Evolutionary conservation across 139 green algal species (phyloP), one percentile per base, ranked within the genome.

Genomic region (Chlamydomonas schloesseri): DNA sequence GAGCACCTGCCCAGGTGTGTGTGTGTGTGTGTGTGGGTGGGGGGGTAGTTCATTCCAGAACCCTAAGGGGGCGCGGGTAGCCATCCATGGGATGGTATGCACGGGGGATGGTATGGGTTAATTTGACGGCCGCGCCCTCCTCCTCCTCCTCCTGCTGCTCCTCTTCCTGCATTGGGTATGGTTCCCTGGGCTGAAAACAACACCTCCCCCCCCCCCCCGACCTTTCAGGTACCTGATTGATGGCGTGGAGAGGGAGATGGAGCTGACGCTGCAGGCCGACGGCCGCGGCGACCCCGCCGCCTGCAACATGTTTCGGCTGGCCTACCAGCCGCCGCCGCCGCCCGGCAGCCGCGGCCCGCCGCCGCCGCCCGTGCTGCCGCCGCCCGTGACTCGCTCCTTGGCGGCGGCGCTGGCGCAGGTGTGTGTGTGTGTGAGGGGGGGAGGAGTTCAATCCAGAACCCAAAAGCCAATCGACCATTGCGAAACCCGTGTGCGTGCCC

Each of bases 221-320:
- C n/a, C n/a, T n/a, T n/a, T n/a, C 78, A 84, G 78, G 46, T 84
- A 84, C 42, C 47, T 84, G n/a, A 68, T 84, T 6, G 64, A 42
- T 20, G 78, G 78, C 28, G 65, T 84, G 42, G 78, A 84, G 78
- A 46, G 65, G 26, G 78, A 74, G 47, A 84, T 84, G 78, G 65
- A 84, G 37, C 46, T 76, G 15, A 76, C 78, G 1, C 15, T 75
- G 31, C 46, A 36, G 64, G 28, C 55, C 47, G 78, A 84, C 50
- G 5, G 65, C 9, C 31, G 23, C 42, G 65, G 64, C 29, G 78
- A 15, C 29, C 24, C 65, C n/a, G 36, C 65, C 15, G 65, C 78
- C n/a, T 73, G 42, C 42, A 76, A 84, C 65, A 33, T 84, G 78
- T 84, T 55, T 65, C 78, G 78, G 29, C 64, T 84, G 65, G 46